Evolutionary conservation across 306 rosid genomes (phyloP).

Genomic region (Rosa persica): DNA sequence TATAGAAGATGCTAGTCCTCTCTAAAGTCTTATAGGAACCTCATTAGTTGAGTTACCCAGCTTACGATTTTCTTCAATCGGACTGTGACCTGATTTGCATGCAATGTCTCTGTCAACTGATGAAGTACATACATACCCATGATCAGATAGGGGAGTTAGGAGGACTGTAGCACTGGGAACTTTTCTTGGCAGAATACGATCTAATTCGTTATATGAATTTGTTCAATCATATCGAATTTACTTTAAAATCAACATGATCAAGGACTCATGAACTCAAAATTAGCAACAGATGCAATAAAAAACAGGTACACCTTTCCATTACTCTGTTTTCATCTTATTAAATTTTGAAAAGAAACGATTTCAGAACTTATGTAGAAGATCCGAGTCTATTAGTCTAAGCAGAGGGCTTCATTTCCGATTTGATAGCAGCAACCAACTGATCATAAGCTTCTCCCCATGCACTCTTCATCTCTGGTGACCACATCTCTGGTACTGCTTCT

Average conservation of each 20-base stretch:
- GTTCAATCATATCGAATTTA: background rate
- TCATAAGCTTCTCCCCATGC: constrained; percentile 92
- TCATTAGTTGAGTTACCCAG: no score
- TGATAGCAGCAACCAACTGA: constrained; percentile 71
- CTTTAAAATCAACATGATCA: background rate
- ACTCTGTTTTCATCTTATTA: background rate
- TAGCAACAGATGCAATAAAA: background rate
- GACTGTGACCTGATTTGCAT: no score
- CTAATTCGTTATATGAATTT: background rate
- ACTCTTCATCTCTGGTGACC: constrained; percentile 69
- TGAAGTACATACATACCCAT: background rate
- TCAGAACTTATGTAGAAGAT: background rate
- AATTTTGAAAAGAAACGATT: background rate
- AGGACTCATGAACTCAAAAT: background rate
- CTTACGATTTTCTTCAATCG: no score
- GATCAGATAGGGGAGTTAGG: background rate
- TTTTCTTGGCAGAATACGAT: background rate
- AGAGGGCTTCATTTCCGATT: constrained; percentile 64
- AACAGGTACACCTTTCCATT: background rate
- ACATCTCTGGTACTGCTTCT: constrained; percentile 72
- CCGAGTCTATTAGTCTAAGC: background rate
- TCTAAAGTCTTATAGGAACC: no score
- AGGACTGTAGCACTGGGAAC: background rate
- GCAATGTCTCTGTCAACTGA: background rate
- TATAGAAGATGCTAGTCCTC: no score